Evolutionary conservation across 1,139 yeast genomes (phyloP).

Genomic region (Fermentozyma sake): DNA sequence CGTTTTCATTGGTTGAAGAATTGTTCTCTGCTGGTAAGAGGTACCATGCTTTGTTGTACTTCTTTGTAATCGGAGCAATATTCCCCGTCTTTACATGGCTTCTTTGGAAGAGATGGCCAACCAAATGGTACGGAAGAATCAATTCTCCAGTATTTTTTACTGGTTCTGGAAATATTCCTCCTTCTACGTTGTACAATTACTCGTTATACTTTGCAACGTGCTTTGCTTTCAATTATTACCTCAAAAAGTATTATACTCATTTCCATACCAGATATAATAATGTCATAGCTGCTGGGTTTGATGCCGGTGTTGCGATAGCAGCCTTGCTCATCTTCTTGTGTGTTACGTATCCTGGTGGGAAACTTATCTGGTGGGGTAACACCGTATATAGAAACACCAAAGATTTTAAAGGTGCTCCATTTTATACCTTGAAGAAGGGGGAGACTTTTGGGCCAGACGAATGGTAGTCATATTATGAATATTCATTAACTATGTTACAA

Average conservation of each 20-base stretch:
- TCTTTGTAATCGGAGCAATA: conserved; percentile 43
- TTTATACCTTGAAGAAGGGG: conserved; percentile 23
- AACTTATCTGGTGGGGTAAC: conserved; percentile 37
- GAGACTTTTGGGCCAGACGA: conserved; percentile 36
- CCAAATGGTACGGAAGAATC: conserved; percentile 20
- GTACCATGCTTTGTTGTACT: conserved; percentile 35
- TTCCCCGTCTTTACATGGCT: conserved; percentile 31
- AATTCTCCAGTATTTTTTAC: conserved; percentile 46
- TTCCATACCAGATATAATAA: conserved; percentile 21
- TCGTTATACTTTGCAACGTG: conserved; percentile 44
- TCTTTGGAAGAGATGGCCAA: conserved; percentile 18
- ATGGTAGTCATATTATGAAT: conserved; percentile 21
- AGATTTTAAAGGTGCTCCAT: conserved; percentile 20
- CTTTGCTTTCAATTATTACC: conserved; percentile 45
- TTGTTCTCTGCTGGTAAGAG: conserved; percentile 35
- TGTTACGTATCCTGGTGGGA: conserved; percentile 21
- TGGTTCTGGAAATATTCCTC: conserved; percentile 48
- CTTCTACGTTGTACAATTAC: conserved; percentile 50
- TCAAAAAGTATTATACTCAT: conserved; percentile 37
- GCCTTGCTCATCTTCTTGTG: conserved; percentile 20
- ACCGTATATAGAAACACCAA: conserved; percentile 23
- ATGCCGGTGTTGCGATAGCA: conserved; percentile 19
- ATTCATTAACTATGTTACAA: too few species aligned
- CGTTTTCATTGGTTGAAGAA: conserved; percentile 21
- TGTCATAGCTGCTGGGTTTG: conserved; percentile 20